Conservation (phyloP, 2,329 filamentous ascomycete species). For the Fusarium chuoi region DNA sequence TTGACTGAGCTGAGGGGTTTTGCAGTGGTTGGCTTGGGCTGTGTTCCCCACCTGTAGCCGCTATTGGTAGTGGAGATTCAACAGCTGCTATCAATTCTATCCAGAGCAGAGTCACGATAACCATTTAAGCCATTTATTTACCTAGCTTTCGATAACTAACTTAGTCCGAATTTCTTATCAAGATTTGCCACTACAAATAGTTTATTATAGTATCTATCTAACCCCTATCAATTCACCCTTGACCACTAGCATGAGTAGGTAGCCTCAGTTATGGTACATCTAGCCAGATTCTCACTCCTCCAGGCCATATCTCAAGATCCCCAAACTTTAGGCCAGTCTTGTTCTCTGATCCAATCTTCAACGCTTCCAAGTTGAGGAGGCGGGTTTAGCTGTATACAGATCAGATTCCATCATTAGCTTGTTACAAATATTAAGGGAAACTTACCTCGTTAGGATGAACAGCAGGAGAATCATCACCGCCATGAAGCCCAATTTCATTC, state of each 20-base stretch:
- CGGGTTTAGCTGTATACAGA: background rate
- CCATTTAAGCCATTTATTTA: background rate
- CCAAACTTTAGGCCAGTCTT: background rate
- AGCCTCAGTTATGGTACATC: background rate
- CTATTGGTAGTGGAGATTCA: background rate
- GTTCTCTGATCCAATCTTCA: background rate
- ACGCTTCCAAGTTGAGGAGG: background rate
- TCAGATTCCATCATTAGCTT: background rate
- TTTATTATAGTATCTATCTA: no score
- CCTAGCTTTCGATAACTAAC: background rate
- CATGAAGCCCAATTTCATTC: slow-evolving; percentile 2
- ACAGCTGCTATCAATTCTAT: background rate
- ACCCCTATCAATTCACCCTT: background rate
- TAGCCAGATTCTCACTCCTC: background rate
- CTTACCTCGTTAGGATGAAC: background rate
- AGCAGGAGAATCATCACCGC: background rate
- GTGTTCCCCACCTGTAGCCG: background rate
- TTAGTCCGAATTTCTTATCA: background rate
- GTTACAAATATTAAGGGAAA: background rate
- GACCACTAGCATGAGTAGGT: background rate
- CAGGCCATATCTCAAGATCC: background rate
- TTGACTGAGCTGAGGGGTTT: background rate
- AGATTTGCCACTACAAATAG: background rate
- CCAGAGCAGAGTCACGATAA: background rate
- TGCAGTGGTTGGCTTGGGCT: background rate